phyloP scores from a whole-genome alignment of 1,139 yeast species.

The Waltiozyma sp. region DNA sequence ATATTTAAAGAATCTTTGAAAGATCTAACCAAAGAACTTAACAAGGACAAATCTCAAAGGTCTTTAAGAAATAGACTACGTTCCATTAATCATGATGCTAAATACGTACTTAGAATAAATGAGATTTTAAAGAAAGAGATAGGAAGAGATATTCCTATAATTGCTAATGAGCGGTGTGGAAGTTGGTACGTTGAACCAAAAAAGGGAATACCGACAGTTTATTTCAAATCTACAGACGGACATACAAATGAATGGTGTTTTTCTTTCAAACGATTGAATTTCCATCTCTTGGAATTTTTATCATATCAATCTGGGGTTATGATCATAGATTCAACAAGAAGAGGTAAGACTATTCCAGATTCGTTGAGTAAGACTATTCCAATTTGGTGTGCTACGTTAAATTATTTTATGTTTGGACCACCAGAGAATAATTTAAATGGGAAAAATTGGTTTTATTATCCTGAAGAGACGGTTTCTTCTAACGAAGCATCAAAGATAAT shows the following conservation, averaged over 20 bases:
- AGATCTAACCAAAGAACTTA: neutral
- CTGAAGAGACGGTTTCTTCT: constrained; percentile 41
- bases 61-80: constrained; percentile 55
- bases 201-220: constrained; percentile 29
- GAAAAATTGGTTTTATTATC: constrained; percentile 31
- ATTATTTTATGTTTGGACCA: constrained; percentile 34
- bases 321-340: constrained; percentile 75
- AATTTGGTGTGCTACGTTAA: constrained; percentile 82
- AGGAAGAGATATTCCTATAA: constrained; percentile 29
- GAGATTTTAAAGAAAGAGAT: constrained; percentile 5
- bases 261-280: constrained; percentile 59
- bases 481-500: constrained; percentile 49
- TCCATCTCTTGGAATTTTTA: constrained; percentile 49
- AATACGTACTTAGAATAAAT: constrained; percentile 27
- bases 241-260: constrained; percentile 76
- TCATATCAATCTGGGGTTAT: constrained; percentile 31
- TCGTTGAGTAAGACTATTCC: constrained; percentile 81
- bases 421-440: constrained; percentile 15
- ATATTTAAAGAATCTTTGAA: neutral
- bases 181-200: constrained; percentile 62
- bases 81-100: constrained; percentile 54
- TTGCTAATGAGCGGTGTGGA: constrained; percentile 84
- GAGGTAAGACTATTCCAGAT: constrained; percentile 81
- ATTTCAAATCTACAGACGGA: constrained; percentile 88
- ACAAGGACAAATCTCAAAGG: constrained; percentile 36